Evolutionary conservation across 495 filamentous ascomycete species (phyloP).

Genomic region (Penicillium arizonense): DNA sequence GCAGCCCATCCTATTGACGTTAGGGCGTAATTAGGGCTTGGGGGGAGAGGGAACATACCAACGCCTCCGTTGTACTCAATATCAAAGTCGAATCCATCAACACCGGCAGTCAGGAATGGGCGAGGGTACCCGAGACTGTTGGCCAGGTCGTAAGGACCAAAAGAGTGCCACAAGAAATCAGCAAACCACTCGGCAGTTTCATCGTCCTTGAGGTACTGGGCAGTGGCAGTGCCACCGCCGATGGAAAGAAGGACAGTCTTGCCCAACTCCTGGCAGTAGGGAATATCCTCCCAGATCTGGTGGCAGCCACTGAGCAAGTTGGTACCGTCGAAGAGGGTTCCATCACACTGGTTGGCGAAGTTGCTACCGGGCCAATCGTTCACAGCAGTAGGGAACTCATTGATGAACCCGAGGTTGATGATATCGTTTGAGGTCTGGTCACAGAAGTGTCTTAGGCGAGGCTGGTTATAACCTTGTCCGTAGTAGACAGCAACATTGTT

Average conservation of each 20-base stretch:
- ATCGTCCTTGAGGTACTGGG: constrained; percentile 35
- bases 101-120: constrained; percentile 58
- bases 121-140: constrained; percentile 34
- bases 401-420: constrained; percentile 65
- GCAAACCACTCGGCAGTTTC: constrained; percentile 48
- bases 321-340: constrained; percentile 39
- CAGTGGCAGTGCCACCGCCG: constrained; percentile 50
- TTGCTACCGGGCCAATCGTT: constrained; percentile 58
- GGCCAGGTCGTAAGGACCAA: constrained; percentile 46
- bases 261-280: constrained; percentile 58
- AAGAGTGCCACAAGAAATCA: constrained; percentile 62
- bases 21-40: constrained; percentile 9
- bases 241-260: constrained; percentile 69
- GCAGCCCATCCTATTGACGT: constrained; percentile 34
- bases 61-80: constrained; percentile 49
- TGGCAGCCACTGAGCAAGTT: constrained; percentile 46
- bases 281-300: constrained; percentile 60
- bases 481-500: constrained; percentile 67
- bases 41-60: constrained; percentile 38
- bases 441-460: constrained; percentile 56
- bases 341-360: constrained; percentile 65
- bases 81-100: constrained; percentile 76
- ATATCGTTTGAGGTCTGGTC: constrained; percentile 59
- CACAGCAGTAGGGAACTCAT: constrained; percentile 56
- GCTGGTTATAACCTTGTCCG: constrained; percentile 48